Evolutionary conservation across 306 rosid species (phyloP), one percentile per base, ranked within the genome.

Genomic region (Lathyrus sativus): DNA sequence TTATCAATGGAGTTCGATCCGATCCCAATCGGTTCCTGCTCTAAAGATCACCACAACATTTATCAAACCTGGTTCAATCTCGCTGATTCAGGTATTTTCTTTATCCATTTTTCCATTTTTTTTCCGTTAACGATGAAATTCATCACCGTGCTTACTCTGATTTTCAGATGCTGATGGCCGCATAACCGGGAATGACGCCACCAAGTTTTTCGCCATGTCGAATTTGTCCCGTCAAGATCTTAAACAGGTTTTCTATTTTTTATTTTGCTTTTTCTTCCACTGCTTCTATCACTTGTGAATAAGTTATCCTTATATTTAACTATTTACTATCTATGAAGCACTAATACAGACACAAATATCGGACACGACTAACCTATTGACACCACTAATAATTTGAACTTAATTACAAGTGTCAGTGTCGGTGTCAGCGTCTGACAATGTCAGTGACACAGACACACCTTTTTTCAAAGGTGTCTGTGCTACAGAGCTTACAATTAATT

Each of bases 121-220:
- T 26, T 68, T 15, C n/a, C n/a, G 15, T 69, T 42, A 71, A 11
- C 67, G 42, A 15, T 44, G 28, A 4, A 18, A 6, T 33, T 62
- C 2, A 13, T 6, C 33, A 24, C 39, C 7, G 19, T 33, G 22
- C 24, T 5, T 48, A 9, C 65, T 73, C 63, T 60, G 35, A 15
- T 74, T 48, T 71, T 33, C 85, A 90, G 99, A 95, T 73, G 65
- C 70, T 11, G 99, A 95, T 86, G 97, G 99, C 26, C 99, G 99
- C 74, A 67, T 95, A 66, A 85, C 92, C 2, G 99, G 99, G 11
- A 82, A 42, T 28, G 99, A 95, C 71, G 99, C 97, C 17, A 80
- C 82, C 8, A 88, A 76, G 77, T 88, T 95, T 85, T 95, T 95
- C 78, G 61, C 91, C 42, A 71, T 87, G 88, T 88, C 97, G 28